These are phyloP conservation scores for Ascochyta lentis DNA, from an alignment of 2,329 filamentous ascomycete genomes.

Conservation along the genomic window DNA sequence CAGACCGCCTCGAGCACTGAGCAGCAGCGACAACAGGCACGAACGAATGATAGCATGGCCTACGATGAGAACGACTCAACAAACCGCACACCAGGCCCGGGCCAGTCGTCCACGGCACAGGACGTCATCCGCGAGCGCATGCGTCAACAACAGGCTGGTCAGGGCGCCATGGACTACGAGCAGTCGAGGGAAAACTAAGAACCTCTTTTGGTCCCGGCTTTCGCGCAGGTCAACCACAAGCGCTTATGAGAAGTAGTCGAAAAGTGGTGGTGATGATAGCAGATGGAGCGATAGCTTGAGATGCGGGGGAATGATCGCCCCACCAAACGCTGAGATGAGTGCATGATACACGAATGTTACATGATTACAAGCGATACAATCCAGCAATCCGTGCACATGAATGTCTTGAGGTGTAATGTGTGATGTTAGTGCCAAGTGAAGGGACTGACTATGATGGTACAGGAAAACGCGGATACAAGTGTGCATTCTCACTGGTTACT, in stretches of 20 bases:
- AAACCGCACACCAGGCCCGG: constrained; percentile 42
- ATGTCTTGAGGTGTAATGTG: background rate
- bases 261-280: background rate
- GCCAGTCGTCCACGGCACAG: constrained; percentile 65
- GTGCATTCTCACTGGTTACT: background rate
- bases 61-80: constrained; percentile 50
- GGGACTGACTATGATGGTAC: too few relatives aligned
- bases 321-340: constrained; percentile 3
- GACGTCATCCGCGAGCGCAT: constrained; percentile 65
- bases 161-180: constrained; percentile 33
- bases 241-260: background rate
- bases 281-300: background rate
- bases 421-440: background rate
- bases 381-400: background rate
- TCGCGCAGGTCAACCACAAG: background rate
- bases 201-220: background rate
- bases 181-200: constrained; percentile 6
- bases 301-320: background rate
- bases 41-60: constrained; percentile 54
- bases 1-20: constrained; percentile 37
- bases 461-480: background rate
- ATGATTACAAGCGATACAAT: background rate
- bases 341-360: constrained; percentile 3
- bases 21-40: constrained; percentile 46
- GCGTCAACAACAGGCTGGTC: constrained; percentile 35